Evolutionary conservation across 2,329 filamentous ascomycete species (phyloP).

Genomic region (Scopulariopsis brevicaulis): DNA sequence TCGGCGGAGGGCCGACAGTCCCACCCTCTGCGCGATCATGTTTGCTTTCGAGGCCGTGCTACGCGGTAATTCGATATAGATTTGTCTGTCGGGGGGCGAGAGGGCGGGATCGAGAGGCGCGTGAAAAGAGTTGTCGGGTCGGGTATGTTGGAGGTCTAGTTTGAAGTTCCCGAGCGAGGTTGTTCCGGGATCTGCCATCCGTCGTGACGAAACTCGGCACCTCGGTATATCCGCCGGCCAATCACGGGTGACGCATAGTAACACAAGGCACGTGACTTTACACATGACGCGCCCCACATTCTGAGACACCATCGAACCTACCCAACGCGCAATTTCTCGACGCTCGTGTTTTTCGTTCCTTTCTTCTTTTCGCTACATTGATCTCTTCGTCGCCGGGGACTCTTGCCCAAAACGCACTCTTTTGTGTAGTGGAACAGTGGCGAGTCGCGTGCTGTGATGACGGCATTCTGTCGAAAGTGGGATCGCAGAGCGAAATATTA

Average conservation of each 20-base stretch:
- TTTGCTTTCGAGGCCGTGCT: constrained; percentile 9
- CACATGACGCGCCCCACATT: constrained; percentile 10
- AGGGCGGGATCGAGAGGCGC: neutral
- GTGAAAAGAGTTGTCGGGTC: neutral
- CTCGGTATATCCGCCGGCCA: constrained; percentile 29
- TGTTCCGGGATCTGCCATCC: neutral
- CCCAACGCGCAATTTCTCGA: neutral
- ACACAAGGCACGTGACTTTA: constrained; percentile 19
- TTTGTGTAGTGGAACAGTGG: neutral
- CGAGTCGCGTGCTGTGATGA: constrained; percentile 10
- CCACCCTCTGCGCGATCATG: constrained; percentile 48
- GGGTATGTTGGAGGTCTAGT: neutral
- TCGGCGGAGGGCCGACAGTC: constrained; percentile 47
- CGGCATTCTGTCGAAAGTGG: constrained; percentile 18
- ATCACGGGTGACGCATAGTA: constrained; percentile 24
- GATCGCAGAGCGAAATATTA: constrained; percentile 34
- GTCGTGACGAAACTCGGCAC: constrained; percentile 20
- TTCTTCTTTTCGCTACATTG: neutral
- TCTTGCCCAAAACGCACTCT: constrained; percentile 1
- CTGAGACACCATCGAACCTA: no score
- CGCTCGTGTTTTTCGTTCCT: constrained; percentile 1
- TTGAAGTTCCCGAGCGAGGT: constrained; percentile 2
- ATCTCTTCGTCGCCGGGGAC: neutral
- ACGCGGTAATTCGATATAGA: no score
- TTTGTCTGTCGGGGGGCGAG: neutral